These are phyloP conservation scores for Phytophthora citrophthora DNA, from an alignment of 352 stramenopile species.

Conservation along the genomic window DNA sequence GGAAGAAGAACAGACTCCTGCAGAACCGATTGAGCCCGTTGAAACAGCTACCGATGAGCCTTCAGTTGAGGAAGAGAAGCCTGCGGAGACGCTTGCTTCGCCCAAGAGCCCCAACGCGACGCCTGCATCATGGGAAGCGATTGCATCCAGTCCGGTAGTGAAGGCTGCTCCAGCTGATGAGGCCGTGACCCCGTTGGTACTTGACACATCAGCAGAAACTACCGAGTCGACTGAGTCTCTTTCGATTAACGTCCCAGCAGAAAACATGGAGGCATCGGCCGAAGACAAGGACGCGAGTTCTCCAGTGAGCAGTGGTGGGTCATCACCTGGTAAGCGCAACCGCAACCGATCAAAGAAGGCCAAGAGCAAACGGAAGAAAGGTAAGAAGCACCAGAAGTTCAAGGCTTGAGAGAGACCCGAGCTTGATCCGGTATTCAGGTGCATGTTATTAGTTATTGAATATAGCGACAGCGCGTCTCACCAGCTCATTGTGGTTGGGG, in stretches of 20 bases:
- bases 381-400: slow-evolving; percentile 53
- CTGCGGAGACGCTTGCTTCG: slow-evolving; percentile 16
- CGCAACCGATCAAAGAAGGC: slow-evolving; percentile 54
- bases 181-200: slow-evolving; percentile 11
- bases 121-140: slow-evolving; percentile 26
- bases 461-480: slow-evolving; percentile 23
- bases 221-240: slow-evolving; percentile 21
- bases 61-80: slow-evolving; percentile 1
- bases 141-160: slow-evolving; percentile 26
- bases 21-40: not conserved
- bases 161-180: slow-evolving; percentile 19
- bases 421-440: slow-evolving; percentile 8
- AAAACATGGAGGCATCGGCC: slow-evolving; percentile 20
- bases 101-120: slow-evolving; percentile 13
- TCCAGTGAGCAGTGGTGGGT: slow-evolving; percentile 27
- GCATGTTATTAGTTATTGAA: slow-evolving; percentile 37
- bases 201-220: slow-evolving; percentile 17
- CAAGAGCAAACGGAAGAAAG: slow-evolving; percentile 70
- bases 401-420: slow-evolving; percentile 19
- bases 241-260: slow-evolving; percentile 26
- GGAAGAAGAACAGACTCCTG: slow-evolving; percentile 1
- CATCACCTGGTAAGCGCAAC: slow-evolving; percentile 25
- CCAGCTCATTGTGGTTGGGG: not conserved
- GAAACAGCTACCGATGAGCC: slow-evolving; percentile 7
- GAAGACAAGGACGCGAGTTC: slow-evolving; percentile 33